A percentile compares a stretch with the other conserved stretches of the same genome.
phyloP scores from a whole-genome alignment of 768 basidiomycete genomes.

The Gloeopeniophorella convolvens region DNA sequence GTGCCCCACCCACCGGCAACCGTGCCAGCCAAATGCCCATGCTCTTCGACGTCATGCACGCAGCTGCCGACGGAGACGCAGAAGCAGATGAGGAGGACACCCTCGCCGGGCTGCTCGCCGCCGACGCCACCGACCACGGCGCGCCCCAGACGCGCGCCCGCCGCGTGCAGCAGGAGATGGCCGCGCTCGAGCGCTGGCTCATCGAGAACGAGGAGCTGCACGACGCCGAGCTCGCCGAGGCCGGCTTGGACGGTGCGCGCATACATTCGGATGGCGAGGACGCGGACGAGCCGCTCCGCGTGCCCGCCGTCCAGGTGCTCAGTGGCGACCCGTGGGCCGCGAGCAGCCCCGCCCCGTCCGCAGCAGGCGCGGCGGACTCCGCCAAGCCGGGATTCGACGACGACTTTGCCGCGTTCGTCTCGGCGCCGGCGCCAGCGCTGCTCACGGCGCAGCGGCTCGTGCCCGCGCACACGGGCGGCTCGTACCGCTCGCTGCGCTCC shows the following conservation, averaged over 20 bases:
- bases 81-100: constrained; percentile 35
- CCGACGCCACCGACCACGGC: constrained; percentile 23
- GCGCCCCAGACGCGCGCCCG: constrained; percentile 8
- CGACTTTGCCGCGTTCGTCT: constrained; percentile 72
- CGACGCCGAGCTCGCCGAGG: constrained; percentile 18
- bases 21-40: constrained; percentile 27
- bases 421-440: constrained; percentile 36
- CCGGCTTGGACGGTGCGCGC: neutral
- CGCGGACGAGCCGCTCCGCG: constrained; percentile 1
- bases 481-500: constrained; percentile 51
- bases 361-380: neutral
- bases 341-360: neutral
- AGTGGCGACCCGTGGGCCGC: constrained; percentile 19
- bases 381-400: constrained; percentile 55
- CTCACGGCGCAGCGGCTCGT: constrained; percentile 20
- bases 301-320: neutral
- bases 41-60: constrained; percentile 23
- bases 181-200: constrained; percentile 57
- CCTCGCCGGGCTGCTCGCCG: constrained; percentile 27
- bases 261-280: neutral
- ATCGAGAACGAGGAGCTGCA: constrained; percentile 40
- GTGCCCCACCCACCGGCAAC: constrained; percentile 27
- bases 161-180: constrained; percentile 45
- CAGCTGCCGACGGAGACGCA: too few species aligned
- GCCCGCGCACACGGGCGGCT: constrained; percentile 27